Evolutionary conservation across 1,284 basidiomycete genomes (phyloP).

Genomic region (Pyrrhoderma noxium): DNA sequence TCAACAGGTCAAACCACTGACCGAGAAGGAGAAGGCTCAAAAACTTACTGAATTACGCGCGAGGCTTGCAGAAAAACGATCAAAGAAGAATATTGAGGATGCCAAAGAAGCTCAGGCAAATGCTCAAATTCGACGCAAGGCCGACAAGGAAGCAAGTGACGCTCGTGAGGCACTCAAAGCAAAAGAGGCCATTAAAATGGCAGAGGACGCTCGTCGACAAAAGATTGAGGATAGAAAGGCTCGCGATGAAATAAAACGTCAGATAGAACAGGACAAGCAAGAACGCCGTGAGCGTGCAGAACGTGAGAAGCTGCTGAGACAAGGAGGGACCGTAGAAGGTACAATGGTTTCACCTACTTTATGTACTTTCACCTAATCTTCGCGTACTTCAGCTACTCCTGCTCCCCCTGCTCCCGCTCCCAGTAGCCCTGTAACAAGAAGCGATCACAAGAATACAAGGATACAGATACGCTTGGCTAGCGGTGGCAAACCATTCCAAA

Average conservation of each 20-base stretch:
- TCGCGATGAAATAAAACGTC: constrained; percentile 77
- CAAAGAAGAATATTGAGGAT: constrained; percentile 62
- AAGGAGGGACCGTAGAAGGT: constrained; percentile 43
- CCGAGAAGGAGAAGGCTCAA: constrained; percentile 88
- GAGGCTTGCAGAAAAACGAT: constrained; percentile 72
- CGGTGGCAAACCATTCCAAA: constrained; percentile 61
- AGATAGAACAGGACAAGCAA: constrained; percentile 90
- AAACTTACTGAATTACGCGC: constrained; percentile 74
- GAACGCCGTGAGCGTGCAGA: constrained; percentile 83
- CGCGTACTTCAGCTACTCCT: constrained; percentile 10
- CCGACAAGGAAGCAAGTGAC: constrained; percentile 71
- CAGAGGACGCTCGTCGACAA: constrained; percentile 60
- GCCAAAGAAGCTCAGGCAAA: constrained; percentile 68
- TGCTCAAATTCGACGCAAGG: constrained; percentile 76
- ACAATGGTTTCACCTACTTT: background rate
- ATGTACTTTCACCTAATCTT: constrained; percentile 14
- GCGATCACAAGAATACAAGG: constrained; percentile 76
- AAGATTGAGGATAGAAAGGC: constrained; percentile 83
- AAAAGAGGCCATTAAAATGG: constrained; percentile 78
- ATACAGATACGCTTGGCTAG: constrained; percentile 78
- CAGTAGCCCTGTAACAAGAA: constrained; percentile 50
- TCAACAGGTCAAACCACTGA: constrained; percentile 78
- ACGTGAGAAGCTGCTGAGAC: constrained; percentile 80
- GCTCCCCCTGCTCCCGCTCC: constrained; percentile 29
- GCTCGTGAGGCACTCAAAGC: constrained; percentile 72